Evolutionary conservation across 2,329 filamentous ascomycete genomes (phyloP).

Genomic region (Epichloe amarillans): DNA sequence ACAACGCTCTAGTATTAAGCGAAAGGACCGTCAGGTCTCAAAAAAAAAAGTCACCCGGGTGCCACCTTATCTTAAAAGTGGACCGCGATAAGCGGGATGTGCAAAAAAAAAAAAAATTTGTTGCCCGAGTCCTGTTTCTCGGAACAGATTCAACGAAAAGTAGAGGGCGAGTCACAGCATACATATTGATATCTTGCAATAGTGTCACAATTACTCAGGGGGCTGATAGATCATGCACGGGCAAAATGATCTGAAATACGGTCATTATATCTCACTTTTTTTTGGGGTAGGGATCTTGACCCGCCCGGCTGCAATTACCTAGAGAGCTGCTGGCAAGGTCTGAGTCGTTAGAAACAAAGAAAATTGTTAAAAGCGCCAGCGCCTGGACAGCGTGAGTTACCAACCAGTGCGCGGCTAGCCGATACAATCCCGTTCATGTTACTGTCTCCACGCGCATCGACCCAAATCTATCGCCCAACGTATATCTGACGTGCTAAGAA

Average conservation of each 20-base stretch:
- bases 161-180: too few relatives aligned
- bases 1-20: too few relatives aligned
- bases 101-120: not conserved
- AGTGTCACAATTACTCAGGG: not conserved
- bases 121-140: too few relatives aligned
- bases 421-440: constrained; percentile 33
- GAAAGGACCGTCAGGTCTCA: too few relatives aligned
- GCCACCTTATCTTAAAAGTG: not conserved
- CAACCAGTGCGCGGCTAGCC: constrained; percentile 24
- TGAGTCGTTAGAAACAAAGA: constrained; percentile 25
- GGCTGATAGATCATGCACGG: not conserved
- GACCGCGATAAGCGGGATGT: not conserved
- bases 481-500: constrained; percentile 22
- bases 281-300: constrained; percentile 17
- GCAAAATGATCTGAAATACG: not conserved
- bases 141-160: too few relatives aligned
- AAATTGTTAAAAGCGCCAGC: constrained; percentile 12
- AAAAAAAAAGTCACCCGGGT: too few relatives aligned
- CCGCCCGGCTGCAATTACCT: constrained; percentile 20
- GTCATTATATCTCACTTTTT: constrained; percentile 24
- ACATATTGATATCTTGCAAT: too few relatives aligned
- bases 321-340: constrained; percentile 17
- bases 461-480: constrained; percentile 25
- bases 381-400: constrained; percentile 14
- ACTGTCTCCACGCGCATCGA: constrained; percentile 25